Base-by-base conservation (phyloP, 1,139 yeast genomes). In the Pneumocystis oryctolagi region DNA sequence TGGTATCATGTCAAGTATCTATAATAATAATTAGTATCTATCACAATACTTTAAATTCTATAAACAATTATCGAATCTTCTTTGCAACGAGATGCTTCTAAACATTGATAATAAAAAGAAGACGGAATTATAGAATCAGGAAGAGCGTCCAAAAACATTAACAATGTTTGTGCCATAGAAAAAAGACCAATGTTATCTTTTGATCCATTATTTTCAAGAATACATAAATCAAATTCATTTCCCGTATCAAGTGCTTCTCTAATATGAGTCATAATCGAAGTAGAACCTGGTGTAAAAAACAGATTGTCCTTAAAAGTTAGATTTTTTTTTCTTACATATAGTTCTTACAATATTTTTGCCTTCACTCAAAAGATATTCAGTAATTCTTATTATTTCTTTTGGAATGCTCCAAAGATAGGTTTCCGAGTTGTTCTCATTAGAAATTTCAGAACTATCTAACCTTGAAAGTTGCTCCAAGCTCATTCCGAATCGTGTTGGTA, bases 401-500 rank as follows among this genome's bases (percentile, higher is more conserved):
- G 65, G 65, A 16, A 63, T 53, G 8, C 53, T 42, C 12, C 60
- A 28, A 18, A 34, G 30, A 14, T 18, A 53, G 53, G 2, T 35
- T 3, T 12, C 35, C 5, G 53, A 57, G 28, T 32, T 30, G 18
- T 20, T 25, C 16, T 18, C 14, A 18, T 28, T 39, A n/a, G 35
- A 28, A 14, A 20, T 12, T 34, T 59, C 40, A 35, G 47, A 28
- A 39, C 31, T 20, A 42, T 40, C 39, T 31, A 30, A 39, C 8
- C 32, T 61, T 32, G 65, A 63, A 18, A 63, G 47, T 4, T 16
- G 55, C 37, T 53, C 42, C 14, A 63, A 61, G 12, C 59, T 53
- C 53, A 61, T 62, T 53, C 65, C 65, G 47, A 62, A 47, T 20
- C 65, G 47, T 9, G 64, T 63, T 6, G 60, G 60, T 25, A 60